phyloP scores from a whole-genome alignment of 805 yeast genomes.

The Wickerhamomyces kurtzmanii region DNA sequence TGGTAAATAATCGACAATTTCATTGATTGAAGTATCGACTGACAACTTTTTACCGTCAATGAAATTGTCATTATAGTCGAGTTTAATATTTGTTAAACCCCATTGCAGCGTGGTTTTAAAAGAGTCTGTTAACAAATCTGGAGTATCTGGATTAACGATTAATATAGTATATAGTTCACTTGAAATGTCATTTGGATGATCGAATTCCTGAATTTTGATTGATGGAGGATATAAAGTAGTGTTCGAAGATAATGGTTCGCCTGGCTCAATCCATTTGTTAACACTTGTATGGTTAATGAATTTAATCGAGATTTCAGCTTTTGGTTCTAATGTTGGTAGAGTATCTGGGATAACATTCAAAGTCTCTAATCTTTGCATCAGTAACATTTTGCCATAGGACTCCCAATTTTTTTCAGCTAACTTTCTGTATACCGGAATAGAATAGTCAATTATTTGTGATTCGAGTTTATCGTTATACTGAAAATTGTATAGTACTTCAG shows the following conservation, averaged over 20 bases:
- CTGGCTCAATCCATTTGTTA: slow-evolving; percentile 71
- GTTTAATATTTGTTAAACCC: slow-evolving; percentile 61
- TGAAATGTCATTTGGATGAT: slow-evolving; percentile 22
- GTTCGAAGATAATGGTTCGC: slow-evolving; percentile 59
- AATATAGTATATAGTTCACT: slow-evolving; percentile 62
- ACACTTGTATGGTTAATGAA: slow-evolving; percentile 63
- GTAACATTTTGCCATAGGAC: slow-evolving; percentile 54
- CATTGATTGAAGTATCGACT: slow-evolving; percentile 25
- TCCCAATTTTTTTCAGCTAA: slow-evolving; percentile 68
- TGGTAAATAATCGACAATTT: slow-evolving; percentile 57
- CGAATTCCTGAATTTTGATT: slow-evolving; percentile 67
- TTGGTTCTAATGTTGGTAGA: slow-evolving; percentile 77
- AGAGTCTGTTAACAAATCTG: slow-evolving; percentile 61
- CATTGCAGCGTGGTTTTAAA: slow-evolving; percentile 67
- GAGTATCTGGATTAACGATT: slow-evolving; percentile 86
- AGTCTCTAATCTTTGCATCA: slow-evolving; percentile 89
- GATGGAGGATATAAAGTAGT: slow-evolving; percentile 73
- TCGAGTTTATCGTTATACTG: slow-evolving; percentile 28
- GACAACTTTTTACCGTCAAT: slow-evolving; percentile 29
- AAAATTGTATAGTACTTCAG: slow-evolving; percentile 73
- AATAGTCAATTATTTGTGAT: slow-evolving; percentile 46
- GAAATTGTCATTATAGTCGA: slow-evolving; percentile 47
- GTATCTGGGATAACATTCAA: slow-evolving; percentile 88
- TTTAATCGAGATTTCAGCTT: slow-evolving; percentile 62
- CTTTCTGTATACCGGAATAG: slow-evolving; percentile 73